A percentile compares a stretch with the other conserved stretches of the same genome.
phyloP scores from a whole-genome alignment of 2,329 filamentous ascomycete species.

The Sporothrix dimorphospora region DNA sequence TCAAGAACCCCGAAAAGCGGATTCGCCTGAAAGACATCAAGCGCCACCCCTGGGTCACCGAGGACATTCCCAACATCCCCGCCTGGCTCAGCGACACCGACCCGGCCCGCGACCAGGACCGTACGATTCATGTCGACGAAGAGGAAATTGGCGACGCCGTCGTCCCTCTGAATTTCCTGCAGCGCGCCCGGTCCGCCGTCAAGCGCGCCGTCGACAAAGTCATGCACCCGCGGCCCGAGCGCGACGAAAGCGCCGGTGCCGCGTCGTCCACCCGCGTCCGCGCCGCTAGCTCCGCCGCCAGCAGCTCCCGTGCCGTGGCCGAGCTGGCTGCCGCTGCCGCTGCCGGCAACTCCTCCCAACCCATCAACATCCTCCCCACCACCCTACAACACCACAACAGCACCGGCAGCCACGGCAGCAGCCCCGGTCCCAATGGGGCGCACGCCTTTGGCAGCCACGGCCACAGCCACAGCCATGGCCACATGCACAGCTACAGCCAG shows the following conservation, averaged over 20 bases:
- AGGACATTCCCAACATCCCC: conserved; percentile 72
- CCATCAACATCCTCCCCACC: conserved; percentile 47
- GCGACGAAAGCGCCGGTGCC: conserved; percentile 51
- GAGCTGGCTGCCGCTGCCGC: conserved; percentile 44
- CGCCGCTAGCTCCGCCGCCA: conserved; percentile 65
- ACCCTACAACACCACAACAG: conserved; percentile 36
- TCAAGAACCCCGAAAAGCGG: conserved; percentile 85
- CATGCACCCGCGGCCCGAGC: conserved; percentile 62
- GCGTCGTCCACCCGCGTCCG: conserved; percentile 50
- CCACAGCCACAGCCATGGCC: conserved; percentile 25
- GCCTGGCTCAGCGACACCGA: conserved; percentile 95
- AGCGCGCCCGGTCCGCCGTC: conserved; percentile 79
- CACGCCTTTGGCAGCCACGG: conserved; percentile 12
- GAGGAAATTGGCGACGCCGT: conserved; percentile 89
- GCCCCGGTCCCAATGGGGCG: no score
- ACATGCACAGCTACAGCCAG: conserved; percentile 27
- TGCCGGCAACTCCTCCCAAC: conserved; percentile 45
- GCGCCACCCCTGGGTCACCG: conserved; percentile 86
- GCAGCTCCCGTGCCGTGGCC: conserved; percentile 53
- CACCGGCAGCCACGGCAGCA: conserved; percentile 1
- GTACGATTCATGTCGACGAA: conserved; percentile 89
- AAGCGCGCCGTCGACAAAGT: conserved; percentile 68
- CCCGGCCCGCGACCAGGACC: conserved; percentile 74
- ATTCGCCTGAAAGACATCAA: conserved; percentile 93
- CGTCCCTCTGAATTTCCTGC: conserved; percentile 83